Percentiles rank a stretch among this genome's conserved stretches.
These are phyloP conservation scores for Ogataea nitratoaversa DNA, from an alignment of 805 yeast genomes.

Conservation along the genomic window DNA sequence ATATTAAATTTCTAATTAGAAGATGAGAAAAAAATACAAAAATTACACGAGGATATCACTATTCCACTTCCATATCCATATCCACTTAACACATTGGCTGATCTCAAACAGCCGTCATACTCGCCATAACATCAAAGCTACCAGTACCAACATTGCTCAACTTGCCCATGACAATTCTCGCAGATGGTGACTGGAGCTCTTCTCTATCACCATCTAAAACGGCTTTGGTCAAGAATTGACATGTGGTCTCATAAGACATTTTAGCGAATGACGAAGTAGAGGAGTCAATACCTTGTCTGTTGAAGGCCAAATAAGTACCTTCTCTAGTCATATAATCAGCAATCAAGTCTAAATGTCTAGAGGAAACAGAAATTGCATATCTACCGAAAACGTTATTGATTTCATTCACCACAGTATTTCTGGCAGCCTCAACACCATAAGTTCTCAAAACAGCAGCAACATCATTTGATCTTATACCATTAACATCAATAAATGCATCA, in stretches of 20 bases:
- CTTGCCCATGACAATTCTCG: conserved; percentile 89
- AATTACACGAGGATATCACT: no score
- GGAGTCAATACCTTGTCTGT: conserved; percentile 96
- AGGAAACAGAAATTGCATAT: conserved; percentile 89
- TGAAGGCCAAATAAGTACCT: conserved; percentile 93
- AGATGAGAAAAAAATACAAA: no score
- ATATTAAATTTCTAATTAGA: no score
- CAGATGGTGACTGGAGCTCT: conserved; percentile 85
- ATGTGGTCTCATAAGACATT: conserved; percentile 98
- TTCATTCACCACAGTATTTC: conserved; percentile 95
- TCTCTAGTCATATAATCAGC: conserved; percentile 99
- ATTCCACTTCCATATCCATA: no score
- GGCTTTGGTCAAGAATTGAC: conserved; percentile 94
- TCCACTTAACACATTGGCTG: not conserved
- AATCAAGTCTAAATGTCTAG: conserved; percentile 91
- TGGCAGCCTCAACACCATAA: conserved; percentile 98
- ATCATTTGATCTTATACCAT: conserved; percentile 88
- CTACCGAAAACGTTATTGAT: conserved; percentile 93
- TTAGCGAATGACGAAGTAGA: conserved; percentile 95
- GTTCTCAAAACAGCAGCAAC: conserved; percentile 83
- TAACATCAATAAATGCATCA: conserved; percentile 86
- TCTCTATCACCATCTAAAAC: conserved; percentile 90
- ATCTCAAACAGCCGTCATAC: conserved; percentile 32
- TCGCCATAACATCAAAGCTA: conserved; percentile 73
- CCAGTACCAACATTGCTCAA: conserved; percentile 94